Base-by-base conservation (phyloP, 176 grass and related monocot species). In the Typha latifolia region DNA sequence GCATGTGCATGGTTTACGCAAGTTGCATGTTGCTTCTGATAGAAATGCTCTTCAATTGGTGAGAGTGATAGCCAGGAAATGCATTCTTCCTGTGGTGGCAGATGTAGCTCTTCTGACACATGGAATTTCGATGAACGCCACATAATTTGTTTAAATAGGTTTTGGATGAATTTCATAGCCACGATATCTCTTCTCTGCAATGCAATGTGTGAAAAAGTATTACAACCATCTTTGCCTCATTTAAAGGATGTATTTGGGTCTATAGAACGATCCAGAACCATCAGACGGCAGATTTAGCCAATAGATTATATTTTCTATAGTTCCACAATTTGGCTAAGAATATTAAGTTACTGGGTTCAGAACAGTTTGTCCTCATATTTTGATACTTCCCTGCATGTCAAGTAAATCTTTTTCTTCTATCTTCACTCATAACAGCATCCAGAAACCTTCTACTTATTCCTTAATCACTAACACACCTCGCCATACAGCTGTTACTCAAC, bases 111-210 rank as follows among this genome's bases (percentile, higher is more conserved):
- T 55, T 70, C 69, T 14, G 92, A 85, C 31, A 96, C 92, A 79
- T 96, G 92, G 37, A 72, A 51, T 90, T 96, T 96, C 15, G 88
- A 91, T n/a, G 92, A 91, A n/a, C 92, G 92, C 92, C 92, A 96
- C 88, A 96, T 84, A 51, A 96, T 89, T 84, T 91, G 70, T 79
- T 50, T 96, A 34, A 96, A 96, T 63, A 91, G 84, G 26, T 86
- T 74, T 68, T 96, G 88, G 51, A 75, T 72, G 75, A 86, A 91
- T 72, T 89, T 74, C 82, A 91, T 96, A 74, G 92, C 92, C 66
- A 77, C 47, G 61, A 12, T 50, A 77, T 96, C 69, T 12, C 82
- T 84, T 62, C 65, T 91, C 92, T 96, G 85, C 67, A 74, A 29
- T 72, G 61, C 47, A 80, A 68, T 85, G 73, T 32, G 63, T 76